Percentiles rank a stretch among this genome's conserved stretches.
phyloP scores from a whole-genome alignment of 75 land plant species.

The Picea glauca region DNA sequence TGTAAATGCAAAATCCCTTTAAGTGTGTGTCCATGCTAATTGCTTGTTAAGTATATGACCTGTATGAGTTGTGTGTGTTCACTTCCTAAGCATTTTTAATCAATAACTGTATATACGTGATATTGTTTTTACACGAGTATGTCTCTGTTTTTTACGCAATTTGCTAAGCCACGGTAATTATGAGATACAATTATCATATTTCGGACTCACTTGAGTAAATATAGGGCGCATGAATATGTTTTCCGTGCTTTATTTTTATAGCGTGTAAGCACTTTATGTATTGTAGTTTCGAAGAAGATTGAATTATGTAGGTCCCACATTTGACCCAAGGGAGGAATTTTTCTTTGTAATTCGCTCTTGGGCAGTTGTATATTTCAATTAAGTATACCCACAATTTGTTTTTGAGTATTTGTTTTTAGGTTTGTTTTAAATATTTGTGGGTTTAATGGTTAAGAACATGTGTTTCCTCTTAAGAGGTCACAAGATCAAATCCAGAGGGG shows the following conservation, averaged over 20 bases:
- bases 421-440: not conserved
- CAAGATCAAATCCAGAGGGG: too few relatives aligned
- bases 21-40: too few relatives aligned
- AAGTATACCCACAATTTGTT: not conserved
- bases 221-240: not conserved
- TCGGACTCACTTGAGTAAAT: too few relatives aligned
- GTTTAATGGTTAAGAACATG: too few relatives aligned
- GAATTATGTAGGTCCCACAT: not conserved
- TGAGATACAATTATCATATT: too few relatives aligned
- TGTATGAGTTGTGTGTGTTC: too few relatives aligned
- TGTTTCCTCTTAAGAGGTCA: too few relatives aligned
- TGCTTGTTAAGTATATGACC: too few relatives aligned
- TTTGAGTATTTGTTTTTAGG: not conserved
- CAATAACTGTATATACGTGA: not conserved
- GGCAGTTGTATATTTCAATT: not conserved
- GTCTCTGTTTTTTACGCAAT: too few relatives aligned
- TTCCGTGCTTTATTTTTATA: not conserved
- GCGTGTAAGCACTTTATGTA: not conserved
- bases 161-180: too few relatives aligned
- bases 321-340: not conserved
- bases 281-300: not conserved
- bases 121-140: not conserved
- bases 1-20: too few relatives aligned
- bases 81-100: not conserved
- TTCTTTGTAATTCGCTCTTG: not conserved